These are phyloP conservation scores for Phaeodactylum tricornutum DNA, from an alignment of 108 stramenopile genomes.

Conservation along the genomic window DNA sequence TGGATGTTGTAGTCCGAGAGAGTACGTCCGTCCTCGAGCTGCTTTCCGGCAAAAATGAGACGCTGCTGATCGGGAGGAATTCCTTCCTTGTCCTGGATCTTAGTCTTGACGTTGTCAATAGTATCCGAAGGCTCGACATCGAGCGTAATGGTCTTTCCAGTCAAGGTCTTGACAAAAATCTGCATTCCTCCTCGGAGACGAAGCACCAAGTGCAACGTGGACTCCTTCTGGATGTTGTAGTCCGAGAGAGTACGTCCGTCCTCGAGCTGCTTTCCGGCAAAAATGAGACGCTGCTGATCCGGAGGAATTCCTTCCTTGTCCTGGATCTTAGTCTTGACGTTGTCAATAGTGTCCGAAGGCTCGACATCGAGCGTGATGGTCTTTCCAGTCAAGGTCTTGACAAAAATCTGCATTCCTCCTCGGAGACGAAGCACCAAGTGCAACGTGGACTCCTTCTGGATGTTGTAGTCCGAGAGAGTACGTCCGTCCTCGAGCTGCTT, in stretches of 20 bases:
- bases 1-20: slow-evolving; percentile 82
- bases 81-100: slow-evolving; percentile 95
- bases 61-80: slow-evolving; percentile 90
- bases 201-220: slow-evolving; percentile 45
- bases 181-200: slow-evolving; percentile 52
- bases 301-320: slow-evolving; percentile 86
- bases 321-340: slow-evolving; percentile 80
- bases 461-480: slow-evolving; percentile 86
- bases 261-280: slow-evolving; percentile 78
- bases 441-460: slow-evolving; percentile 79
- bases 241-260: slow-evolving; percentile 62
- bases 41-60: slow-evolving; percentile 91
- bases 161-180: slow-evolving; percentile 88
- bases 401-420: slow-evolving; percentile 73
- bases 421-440: slow-evolving; percentile 76
- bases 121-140: slow-evolving; percentile 92
- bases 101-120: slow-evolving; percentile 95
- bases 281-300: slow-evolving; percentile 68
- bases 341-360: slow-evolving; percentile 86
- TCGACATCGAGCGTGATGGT: slow-evolving; percentile 70
- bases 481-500: slow-evolving; percentile 88
- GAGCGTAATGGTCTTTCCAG: slow-evolving; percentile 94
- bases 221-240: slow-evolving; percentile 79
- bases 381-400: slow-evolving; percentile 91
- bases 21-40: slow-evolving; percentile 96